phyloP scores from a whole-genome alignment of 495 filamentous ascomycete genomes.

The Penicillium salamii region DNA sequence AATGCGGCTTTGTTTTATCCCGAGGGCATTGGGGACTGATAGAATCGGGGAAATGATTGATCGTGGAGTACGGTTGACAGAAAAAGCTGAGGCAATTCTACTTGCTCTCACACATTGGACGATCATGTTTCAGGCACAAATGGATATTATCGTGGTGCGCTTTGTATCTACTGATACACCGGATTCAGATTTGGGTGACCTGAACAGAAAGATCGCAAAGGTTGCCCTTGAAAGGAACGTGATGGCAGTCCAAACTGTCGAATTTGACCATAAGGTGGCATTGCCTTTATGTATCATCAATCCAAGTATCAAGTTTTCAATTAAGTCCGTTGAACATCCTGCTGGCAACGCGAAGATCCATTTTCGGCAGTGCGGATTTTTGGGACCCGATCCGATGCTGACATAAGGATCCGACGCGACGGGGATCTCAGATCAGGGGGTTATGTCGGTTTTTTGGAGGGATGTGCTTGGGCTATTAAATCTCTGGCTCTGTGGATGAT shows the following conservation, averaged over 20 bases:
- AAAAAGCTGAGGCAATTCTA: background rate
- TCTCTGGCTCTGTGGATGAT: too few species aligned
- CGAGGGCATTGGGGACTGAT: conserved; percentile 19
- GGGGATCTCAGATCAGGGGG: conserved; percentile 1
- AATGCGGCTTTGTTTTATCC: conserved; percentile 27
- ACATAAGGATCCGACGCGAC: conserved; percentile 23
- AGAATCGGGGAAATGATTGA: conserved; percentile 19
- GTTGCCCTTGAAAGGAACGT: background rate
- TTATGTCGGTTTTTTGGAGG: too few species aligned
- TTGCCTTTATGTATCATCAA: background rate
- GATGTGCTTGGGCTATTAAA: too few species aligned
- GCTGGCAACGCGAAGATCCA: too few species aligned
- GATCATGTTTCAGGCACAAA: background rate
- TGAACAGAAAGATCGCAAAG: background rate
- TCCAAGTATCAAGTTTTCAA: too few species aligned
- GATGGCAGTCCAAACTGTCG: background rate
- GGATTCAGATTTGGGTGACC: background rate
- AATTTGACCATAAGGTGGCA: background rate
- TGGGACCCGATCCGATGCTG: too few species aligned
- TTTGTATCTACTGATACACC: background rate
- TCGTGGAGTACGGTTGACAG: background rate
- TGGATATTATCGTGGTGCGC: background rate
- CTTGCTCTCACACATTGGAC: background rate
- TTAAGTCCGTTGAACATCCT: too few species aligned
- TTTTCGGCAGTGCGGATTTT: too few species aligned